These are phyloP conservation scores for Blakeslea trispora DNA, from an alignment of 371 early-diverging fungal species.

Conservation along the genomic window DNA sequence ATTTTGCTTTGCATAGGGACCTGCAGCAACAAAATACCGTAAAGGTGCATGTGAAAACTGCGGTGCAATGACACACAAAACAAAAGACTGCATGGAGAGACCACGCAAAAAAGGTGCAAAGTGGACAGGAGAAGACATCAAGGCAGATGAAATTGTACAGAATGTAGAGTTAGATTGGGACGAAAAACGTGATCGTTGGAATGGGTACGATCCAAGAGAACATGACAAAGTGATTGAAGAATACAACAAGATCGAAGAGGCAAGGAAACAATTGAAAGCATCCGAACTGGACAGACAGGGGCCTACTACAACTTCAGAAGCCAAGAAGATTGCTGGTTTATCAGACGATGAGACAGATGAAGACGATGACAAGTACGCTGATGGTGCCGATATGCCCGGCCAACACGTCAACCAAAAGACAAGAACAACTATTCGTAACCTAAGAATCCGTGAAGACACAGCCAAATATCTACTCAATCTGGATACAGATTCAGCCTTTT, in stretches of 20 bases:
- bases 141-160: constrained; percentile 84
- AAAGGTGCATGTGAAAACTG: constrained; percentile 97
- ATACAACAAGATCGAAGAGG: constrained; percentile 91
- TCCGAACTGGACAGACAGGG: constrained; percentile 73
- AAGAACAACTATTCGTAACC: constrained; percentile 92
- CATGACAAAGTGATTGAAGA: constrained; percentile 81
- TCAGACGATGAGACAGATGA: constrained; percentile 74
- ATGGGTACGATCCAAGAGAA: constrained; percentile 91
- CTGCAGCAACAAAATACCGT: constrained; percentile 87
- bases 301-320: constrained; percentile 54
- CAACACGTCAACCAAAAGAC: constrained; percentile 91
- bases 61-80: constrained; percentile 94
- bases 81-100: constrained; percentile 92
- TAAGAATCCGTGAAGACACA: constrained; percentile 98
- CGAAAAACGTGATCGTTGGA: constrained; percentile 97
- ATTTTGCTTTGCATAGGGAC: constrained; percentile 45
- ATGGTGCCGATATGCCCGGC: constrained; percentile 86
- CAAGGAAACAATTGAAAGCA: constrained; percentile 80
- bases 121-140: constrained; percentile 84
- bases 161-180: constrained; percentile 87
- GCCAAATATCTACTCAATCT: constrained; percentile 96
- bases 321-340: constrained; percentile 55
- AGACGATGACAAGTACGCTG: constrained; percentile 94
- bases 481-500: constrained; percentile 93
- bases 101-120: constrained; percentile 90